Percentiles rank a stretch among this genome's conserved stretches.
Evolutionary conservation across 805 yeast genomes (phyloP).

Genomic region (Yamadazyma akitaensis): DNA sequence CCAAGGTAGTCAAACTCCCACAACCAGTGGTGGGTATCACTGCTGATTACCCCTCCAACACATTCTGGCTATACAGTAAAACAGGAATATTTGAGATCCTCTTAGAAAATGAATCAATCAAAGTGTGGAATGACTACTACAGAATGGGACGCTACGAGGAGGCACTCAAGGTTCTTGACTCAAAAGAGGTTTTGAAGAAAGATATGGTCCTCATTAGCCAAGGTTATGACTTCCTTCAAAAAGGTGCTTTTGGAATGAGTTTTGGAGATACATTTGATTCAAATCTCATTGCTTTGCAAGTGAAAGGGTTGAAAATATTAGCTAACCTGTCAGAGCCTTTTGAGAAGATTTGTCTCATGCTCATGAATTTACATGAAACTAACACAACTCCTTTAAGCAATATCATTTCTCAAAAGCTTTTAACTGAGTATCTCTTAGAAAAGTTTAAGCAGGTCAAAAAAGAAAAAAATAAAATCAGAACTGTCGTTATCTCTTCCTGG

Average conservation of each 20-base stretch:
- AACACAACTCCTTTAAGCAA: background rate
- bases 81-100: slow-evolving; percentile 67
- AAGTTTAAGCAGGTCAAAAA: slow-evolving; percentile 25
- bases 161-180: slow-evolving; percentile 48
- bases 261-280: slow-evolving; percentile 12
- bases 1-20: slow-evolving; percentile 8
- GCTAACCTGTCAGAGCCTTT: slow-evolving; percentile 65
- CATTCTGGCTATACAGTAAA: slow-evolving; percentile 76
- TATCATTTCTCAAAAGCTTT: slow-evolving; percentile 19
- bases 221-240: slow-evolving; percentile 34
- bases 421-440: slow-evolving; percentile 32
- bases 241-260: slow-evolving; percentile 33
- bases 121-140: slow-evolving; percentile 62
- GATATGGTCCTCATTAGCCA: slow-evolving; percentile 35
- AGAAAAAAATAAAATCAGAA: slow-evolving; percentile 28
- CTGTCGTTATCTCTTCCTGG: slow-evolving; percentile 60
- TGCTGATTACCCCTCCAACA: slow-evolving; percentile 33
- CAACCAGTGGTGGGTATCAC: slow-evolving; percentile 25
- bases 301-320: slow-evolving; percentile 44
- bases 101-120: slow-evolving; percentile 62
- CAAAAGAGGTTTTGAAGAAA: slow-evolving; percentile 17
- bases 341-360: slow-evolving; percentile 62
- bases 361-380: slow-evolving; percentile 19
- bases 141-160: slow-evolving; percentile 53
- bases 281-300: slow-evolving; percentile 20